A percentile compares a stretch with the other conserved stretches of the same genome.
phyloP scores from a whole-genome alignment of 306 rosid genomes.

The Urtica urens region DNA sequence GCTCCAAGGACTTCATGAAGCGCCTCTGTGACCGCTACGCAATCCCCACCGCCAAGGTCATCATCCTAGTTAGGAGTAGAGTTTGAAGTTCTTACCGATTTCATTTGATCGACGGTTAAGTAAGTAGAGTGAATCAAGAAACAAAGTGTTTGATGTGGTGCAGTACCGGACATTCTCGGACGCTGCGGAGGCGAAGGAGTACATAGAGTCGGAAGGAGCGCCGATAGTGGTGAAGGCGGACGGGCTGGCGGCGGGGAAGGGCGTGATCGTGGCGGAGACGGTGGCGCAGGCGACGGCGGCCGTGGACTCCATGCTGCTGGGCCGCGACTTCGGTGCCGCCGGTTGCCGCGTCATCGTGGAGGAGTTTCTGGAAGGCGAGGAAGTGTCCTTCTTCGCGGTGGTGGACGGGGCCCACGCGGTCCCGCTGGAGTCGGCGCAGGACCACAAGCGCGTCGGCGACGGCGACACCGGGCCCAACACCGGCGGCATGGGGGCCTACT shows the following conservation, averaged over 20 bases:
- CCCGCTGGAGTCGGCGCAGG: conserved; percentile 96
- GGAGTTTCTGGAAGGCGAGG: conserved; percentile 94
- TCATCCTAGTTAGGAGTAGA: no score
- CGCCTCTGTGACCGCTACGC: conserved; percentile 69
- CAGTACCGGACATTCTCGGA: conserved; percentile 80
- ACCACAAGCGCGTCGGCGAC: conserved; percentile 91
- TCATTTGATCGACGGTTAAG: no score
- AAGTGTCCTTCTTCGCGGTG: conserved; percentile 79
- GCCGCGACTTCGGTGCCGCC: conserved; percentile 79
- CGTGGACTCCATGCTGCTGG: conserved; percentile 83
- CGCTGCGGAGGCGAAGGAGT: conserved; percentile 68
- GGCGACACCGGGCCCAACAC: conserved; percentile 94
- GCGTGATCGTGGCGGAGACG: conserved; percentile 74
- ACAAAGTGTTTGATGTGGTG: conserved; percentile 12
- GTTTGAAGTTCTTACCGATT: background rate
- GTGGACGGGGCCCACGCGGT: conserved; percentile 95
- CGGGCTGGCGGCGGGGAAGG: conserved; percentile 97
- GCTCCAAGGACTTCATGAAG: conserved; percentile 95
- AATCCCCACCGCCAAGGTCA: conserved; percentile 97
- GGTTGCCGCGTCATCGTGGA: conserved; percentile 73
- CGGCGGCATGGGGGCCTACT: conserved; percentile 99
- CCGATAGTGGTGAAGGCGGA: conserved; percentile 90
- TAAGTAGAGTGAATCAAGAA: background rate
- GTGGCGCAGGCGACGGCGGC: conserved; percentile 82
- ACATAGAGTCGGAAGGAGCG: conserved; percentile 71